Evolutionary conservation across 352 stramenopile genomes (phyloP).

Genomic region (Blastocystis hominis): DNA sequence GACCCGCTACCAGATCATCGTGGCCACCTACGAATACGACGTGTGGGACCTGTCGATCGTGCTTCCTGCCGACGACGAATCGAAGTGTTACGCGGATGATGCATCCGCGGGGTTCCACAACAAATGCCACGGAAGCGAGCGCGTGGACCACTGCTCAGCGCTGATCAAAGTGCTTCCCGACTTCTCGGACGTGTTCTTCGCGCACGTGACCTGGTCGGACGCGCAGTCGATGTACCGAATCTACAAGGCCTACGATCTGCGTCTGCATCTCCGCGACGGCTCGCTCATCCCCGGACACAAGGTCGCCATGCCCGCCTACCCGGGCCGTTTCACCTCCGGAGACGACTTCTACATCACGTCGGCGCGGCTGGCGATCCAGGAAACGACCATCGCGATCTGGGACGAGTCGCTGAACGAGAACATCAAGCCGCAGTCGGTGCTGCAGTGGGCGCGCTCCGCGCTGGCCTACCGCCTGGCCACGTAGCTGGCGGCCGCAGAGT

Average conservation of each 20-base stretch:
- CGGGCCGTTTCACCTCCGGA: conserved; percentile 67
- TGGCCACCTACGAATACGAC: conserved; percentile 61
- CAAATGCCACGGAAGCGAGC: conserved; percentile 9
- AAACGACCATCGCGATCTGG: conserved; percentile 67
- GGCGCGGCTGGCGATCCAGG: conserved; percentile 65
- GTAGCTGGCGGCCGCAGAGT: neutral
- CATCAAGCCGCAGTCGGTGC: conserved; percentile 64
- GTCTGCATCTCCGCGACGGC: neutral
- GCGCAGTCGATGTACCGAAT: conserved; percentile 69
- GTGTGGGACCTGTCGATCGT: conserved; percentile 58
- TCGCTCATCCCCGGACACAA: conserved; percentile 60
- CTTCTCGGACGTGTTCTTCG: conserved; percentile 67
- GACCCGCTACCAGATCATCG: conserved; percentile 66
- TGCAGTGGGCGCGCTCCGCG: conserved; percentile 63
- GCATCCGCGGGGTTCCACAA: neutral
- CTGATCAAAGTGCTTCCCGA: conserved; percentile 67
- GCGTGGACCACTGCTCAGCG: conserved; percentile 64
- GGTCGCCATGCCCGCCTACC: conserved; percentile 66
- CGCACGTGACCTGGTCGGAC: conserved; percentile 67
- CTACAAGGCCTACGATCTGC: conserved; percentile 69
- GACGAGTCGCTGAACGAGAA: conserved; percentile 64
- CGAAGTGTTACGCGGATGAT: neutral
- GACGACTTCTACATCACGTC: conserved; percentile 70
- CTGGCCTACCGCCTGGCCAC: conserved; percentile 1
- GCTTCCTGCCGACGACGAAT: conserved; percentile 7